A percentile compares a stretch with the other conserved stretches of the same genome.
These are phyloP conservation scores for Fusarium musae DNA, from an alignment of 2,329 filamentous ascomycete species.

Conservation along the genomic window DNA sequence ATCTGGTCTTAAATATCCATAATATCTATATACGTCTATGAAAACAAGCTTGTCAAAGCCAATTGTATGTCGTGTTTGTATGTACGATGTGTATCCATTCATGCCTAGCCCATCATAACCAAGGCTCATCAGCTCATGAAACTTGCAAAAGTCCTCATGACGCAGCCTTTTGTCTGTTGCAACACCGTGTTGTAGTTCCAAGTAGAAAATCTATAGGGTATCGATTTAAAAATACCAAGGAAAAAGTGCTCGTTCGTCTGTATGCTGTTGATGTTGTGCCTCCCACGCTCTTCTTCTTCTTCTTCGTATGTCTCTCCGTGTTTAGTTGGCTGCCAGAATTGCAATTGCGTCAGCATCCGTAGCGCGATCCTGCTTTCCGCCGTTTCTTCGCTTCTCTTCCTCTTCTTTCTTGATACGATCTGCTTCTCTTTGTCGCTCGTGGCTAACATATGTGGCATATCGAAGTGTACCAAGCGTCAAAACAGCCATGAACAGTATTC, in stretches of 20 bases:
- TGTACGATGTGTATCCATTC: conserved; percentile 7
- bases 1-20: conserved; percentile 1
- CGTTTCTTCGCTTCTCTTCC: conserved; percentile 55
- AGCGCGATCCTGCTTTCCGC: conserved; percentile 59
- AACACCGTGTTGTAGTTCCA: conserved; percentile 17
- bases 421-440: conserved; percentile 60
- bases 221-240: conserved; percentile 37
- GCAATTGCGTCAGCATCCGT: conserved; percentile 64
- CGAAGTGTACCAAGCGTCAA: conserved; percentile 68
- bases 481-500: conserved; percentile 74
- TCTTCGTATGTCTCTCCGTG: not conserved
- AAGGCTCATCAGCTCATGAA: conserved; percentile 20
- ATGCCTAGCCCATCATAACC: conserved; percentile 2
- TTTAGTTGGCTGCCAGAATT: conserved; percentile 67
- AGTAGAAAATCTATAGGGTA: conserved; percentile 44
- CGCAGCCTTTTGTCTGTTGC: conserved; percentile 6
- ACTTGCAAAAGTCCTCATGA: not conserved
- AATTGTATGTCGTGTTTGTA: conserved; percentile 14
- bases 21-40: conserved; percentile 26
- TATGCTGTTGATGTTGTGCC: conserved; percentile 9
- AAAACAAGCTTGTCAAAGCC: conserved; percentile 31
- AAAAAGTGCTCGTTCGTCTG: conserved; percentile 26
- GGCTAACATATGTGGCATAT: conserved; percentile 67
- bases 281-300: not conserved
- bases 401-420: conserved; percentile 57